Evolutionary conservation across 2,329 filamentous ascomycete species (phyloP).

Genomic region (Zalaria sp.): DNA sequence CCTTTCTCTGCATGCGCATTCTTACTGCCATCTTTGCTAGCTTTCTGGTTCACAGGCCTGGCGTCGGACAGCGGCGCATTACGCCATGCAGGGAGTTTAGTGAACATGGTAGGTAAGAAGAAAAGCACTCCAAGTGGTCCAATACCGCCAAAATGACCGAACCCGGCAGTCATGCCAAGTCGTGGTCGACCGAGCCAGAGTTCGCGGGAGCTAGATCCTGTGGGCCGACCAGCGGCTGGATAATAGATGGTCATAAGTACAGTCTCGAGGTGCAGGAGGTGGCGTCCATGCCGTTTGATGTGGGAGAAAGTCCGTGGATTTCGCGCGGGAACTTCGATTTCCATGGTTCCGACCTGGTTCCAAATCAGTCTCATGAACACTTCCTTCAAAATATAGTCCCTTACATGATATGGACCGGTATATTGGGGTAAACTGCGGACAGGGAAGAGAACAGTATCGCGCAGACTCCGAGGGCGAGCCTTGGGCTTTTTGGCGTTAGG

Average conservation of each 20-base stretch:
- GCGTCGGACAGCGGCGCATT: slow-evolving; percentile 45
- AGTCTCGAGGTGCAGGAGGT: slow-evolving; percentile 40
- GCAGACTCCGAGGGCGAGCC: slow-evolving; percentile 29
- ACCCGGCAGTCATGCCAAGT: slow-evolving; percentile 42
- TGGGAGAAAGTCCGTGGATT: slow-evolving; percentile 34
- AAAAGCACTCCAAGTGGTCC: slow-evolving; percentile 35
- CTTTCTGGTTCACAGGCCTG: slow-evolving; percentile 27
- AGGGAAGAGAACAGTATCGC: slow-evolving; percentile 32
- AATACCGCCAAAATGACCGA: slow-evolving; percentile 46
- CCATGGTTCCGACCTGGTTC: slow-evolving; percentile 32
- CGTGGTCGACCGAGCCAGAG: slow-evolving; percentile 50
- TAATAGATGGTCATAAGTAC: slow-evolving; percentile 55
- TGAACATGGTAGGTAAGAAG: slow-evolving; percentile 47
- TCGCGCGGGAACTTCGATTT: slow-evolving; percentile 38
- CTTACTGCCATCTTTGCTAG: slow-evolving; percentile 21
- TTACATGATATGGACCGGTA: slow-evolving; percentile 35
- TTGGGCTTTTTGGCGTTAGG: slow-evolving; percentile 34
- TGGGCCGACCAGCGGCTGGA: slow-evolving; percentile 32
- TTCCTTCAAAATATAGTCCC: no score
- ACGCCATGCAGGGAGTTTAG: slow-evolving; percentile 49
- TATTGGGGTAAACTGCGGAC: slow-evolving; percentile 33
- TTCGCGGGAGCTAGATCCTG: slow-evolving; percentile 33
- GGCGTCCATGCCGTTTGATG: slow-evolving; percentile 33
- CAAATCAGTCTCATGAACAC: no score
- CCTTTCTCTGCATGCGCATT: slow-evolving; percentile 27